Conservation (phyloP, 2,329 filamentous ascomycete genomes). For the Aureobasidium lini region DNA sequence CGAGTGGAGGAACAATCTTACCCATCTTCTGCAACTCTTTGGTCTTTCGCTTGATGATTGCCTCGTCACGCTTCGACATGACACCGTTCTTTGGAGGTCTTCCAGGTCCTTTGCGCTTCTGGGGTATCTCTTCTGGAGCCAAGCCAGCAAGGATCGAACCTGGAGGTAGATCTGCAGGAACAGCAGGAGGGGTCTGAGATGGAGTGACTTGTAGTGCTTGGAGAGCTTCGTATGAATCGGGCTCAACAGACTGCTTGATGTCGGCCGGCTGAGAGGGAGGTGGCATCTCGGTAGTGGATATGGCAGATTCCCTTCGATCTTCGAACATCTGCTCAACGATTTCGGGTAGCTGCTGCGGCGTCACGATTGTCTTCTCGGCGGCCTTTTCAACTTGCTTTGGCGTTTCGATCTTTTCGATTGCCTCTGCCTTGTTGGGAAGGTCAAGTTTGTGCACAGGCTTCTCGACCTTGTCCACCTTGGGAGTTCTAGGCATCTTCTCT, state of each 20-base stretch:
- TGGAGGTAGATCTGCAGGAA: slow-evolving; percentile 17
- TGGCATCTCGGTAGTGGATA: slow-evolving; percentile 5
- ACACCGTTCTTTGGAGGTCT: slow-evolving; percentile 74
- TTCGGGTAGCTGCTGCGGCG: not conserved
- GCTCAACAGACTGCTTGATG: slow-evolving; percentile 15
- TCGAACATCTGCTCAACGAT: not conserved
- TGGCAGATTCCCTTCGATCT: slow-evolving; percentile 2
- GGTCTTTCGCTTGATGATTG: slow-evolving; percentile 27
- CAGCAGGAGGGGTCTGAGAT: slow-evolving; percentile 13
- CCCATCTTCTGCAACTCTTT: slow-evolving; percentile 30
- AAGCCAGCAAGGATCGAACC: slow-evolving; percentile 26
- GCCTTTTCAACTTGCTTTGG: slow-evolving; percentile 15
- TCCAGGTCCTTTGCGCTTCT: slow-evolving; percentile 69
- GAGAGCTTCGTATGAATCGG: not conserved
- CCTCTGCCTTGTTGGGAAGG: slow-evolving; percentile 5
- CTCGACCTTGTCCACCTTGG: slow-evolving; percentile 4
- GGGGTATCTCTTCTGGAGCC: slow-evolving; percentile 35
- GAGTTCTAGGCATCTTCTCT: slow-evolving; percentile 12
- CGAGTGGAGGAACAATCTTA: slow-evolving; percentile 22
- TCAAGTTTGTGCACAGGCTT: slow-evolving; percentile 16
- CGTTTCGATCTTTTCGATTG: slow-evolving; percentile 11
- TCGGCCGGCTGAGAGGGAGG: slow-evolving; percentile 12
- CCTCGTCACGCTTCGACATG: slow-evolving; percentile 66
- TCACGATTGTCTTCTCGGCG: slow-evolving; percentile 4
- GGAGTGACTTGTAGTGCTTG: not conserved